Evolutionary conservation across 2,329 filamentous ascomycete species (phyloP), one percentile per base, ranked within the genome.

Genomic region (Alternaria consortialis): DNA sequence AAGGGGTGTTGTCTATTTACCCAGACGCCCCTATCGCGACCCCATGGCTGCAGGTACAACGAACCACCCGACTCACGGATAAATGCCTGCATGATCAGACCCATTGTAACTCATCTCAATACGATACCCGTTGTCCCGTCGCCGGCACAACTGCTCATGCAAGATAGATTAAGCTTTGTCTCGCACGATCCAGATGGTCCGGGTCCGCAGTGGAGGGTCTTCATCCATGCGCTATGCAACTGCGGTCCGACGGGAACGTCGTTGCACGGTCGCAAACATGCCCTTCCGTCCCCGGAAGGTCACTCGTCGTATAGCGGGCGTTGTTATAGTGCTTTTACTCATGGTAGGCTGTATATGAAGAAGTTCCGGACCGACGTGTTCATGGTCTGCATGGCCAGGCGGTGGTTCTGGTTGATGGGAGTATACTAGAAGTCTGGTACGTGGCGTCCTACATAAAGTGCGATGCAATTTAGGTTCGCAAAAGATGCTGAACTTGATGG

Each of bases 111-210:
- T 43, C 36, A 29, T 37, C 31, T 20, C 34, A 34, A 59, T 47
- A 53, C 56, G 56, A 53, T 63, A 51, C 44, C 63, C 46, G 59
- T 58, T 65, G 50, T 47, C 50, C 58, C 53, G 56, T 50, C 32
- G 17, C 34, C 56, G n/a, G 13, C 27, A 17, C 17, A 58, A 15
- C 12, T 31, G 40, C 32, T 32, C 44, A 54, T 54, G 52, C 47
- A 52, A n/a, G 53, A 52, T 60, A 54, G 44, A 64, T 60, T 43
- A 36, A 48, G 46, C 46, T 34, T 48, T 48, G 31, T 48, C 27
- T 34, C 37, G 51, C n/a, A 27, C 20, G 29, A 31, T 46, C 17
- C n/a, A 53, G 25, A 43, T 53, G 40, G 31, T 44, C 31, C 31
- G 20, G 23, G n/a, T 34, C 52, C 23, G 42, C 44, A 20, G 36